phyloP scores from a whole-genome alignment of 257 asterid genomes.

The Paulownia fortunei region DNA sequence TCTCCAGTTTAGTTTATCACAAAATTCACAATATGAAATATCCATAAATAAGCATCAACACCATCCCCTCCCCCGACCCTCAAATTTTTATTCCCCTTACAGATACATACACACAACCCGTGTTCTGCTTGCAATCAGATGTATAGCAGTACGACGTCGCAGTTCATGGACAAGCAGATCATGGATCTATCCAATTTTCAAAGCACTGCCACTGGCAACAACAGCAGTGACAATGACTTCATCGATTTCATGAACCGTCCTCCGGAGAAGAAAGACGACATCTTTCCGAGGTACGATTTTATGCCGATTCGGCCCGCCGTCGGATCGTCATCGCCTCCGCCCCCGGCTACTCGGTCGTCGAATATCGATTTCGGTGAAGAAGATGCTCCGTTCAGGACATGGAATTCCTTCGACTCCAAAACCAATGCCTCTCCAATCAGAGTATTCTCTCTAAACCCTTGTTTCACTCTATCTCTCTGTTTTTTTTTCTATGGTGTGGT shows the following conservation, averaged over 20 bases:
- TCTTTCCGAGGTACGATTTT: slow-evolving; percentile 82
- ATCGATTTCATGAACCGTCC: slow-evolving; percentile 77
- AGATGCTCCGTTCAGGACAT: slow-evolving; percentile 49
- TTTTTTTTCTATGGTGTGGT: slow-evolving; percentile 3
- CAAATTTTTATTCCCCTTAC: not conserved
- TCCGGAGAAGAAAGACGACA: slow-evolving; percentile 64
- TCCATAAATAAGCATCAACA: slow-evolving; percentile 19
- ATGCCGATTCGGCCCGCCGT: slow-evolving; percentile 75
- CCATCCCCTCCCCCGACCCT: not conserved
- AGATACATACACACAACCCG: not conserved
- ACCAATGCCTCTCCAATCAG: slow-evolving; percentile 51
- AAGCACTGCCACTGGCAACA: slow-evolving; percentile 33
- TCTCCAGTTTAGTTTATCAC: not conserved
- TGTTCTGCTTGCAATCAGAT: slow-evolving; percentile 45
- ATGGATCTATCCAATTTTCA: slow-evolving; percentile 93
- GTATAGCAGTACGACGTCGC: slow-evolving; percentile 66
- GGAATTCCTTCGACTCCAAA: slow-evolving; percentile 81
- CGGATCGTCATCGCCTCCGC: slow-evolving; percentile 45
- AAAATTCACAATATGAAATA: not conserved
- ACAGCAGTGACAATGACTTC: slow-evolving; percentile 50
- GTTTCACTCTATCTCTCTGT: not conserved
- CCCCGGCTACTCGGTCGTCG: slow-evolving; percentile 37
- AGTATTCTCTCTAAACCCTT: slow-evolving; percentile 47
- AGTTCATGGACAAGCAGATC: slow-evolving; percentile 97
- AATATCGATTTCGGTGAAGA: slow-evolving; percentile 57